phyloP scores from a whole-genome alignment of 2,329 filamentous ascomycete genomes.

The Seiridium cupressi region DNA sequence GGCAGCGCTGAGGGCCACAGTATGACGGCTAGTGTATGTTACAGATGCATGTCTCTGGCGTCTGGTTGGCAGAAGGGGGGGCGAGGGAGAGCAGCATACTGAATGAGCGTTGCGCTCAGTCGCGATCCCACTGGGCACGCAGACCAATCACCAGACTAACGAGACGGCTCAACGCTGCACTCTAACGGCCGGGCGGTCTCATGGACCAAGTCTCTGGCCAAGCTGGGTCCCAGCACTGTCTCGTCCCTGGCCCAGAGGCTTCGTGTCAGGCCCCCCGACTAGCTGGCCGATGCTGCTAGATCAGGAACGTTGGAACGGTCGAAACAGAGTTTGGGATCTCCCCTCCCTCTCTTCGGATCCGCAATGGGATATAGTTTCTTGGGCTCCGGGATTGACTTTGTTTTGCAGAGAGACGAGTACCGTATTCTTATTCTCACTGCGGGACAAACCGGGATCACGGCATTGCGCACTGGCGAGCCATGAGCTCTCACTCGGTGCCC shows the following conservation, averaged over 20 bases:
- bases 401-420: too few relatives aligned
- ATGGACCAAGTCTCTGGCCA: neutral
- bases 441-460: too few relatives aligned
- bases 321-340: neutral
- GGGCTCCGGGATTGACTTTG: too few relatives aligned
- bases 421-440: too few relatives aligned
- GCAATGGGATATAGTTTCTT: too few relatives aligned
- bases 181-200: conserved; percentile 6
- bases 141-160: neutral
- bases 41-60: conserved; percentile 11
- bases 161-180: neutral
- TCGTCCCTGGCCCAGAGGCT: neutral
- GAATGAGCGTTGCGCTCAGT: conserved; percentile 6
- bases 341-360: neutral
- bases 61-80: neutral
- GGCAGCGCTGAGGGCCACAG: neutral
- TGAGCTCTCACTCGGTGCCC: neutral
- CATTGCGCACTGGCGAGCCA: neutral
- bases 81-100: neutral
- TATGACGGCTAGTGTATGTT: conserved; percentile 11
- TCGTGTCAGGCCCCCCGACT: neutral
- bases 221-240: neutral
- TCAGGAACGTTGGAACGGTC: conserved; percentile 1
- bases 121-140: neutral
- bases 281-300: neutral